phyloP scores from a whole-genome alignment of 1,284 basidiomycete species.

The Austropuccinia psidii region DNA sequence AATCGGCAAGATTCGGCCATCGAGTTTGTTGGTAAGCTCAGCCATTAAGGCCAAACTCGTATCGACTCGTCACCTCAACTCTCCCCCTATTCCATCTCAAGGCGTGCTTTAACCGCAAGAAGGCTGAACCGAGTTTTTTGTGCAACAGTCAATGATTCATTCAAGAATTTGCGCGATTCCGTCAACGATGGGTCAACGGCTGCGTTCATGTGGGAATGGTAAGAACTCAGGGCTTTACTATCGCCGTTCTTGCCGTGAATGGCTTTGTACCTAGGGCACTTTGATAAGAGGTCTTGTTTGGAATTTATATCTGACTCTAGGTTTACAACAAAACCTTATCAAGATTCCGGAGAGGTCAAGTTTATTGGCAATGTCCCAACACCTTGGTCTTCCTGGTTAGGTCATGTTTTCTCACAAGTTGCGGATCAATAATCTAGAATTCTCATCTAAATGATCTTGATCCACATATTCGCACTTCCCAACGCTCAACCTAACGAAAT shows the following conservation, averaged over 20 bases:
- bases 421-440: neutral
- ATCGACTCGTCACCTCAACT: neutral
- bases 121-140: too few species aligned
- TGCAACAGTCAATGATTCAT: constrained; percentile 44
- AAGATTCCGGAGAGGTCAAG: constrained; percentile 40
- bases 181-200: constrained; percentile 65
- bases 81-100: neutral
- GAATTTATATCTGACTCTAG: constrained; percentile 37
- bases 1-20: neutral
- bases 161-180: constrained; percentile 67
- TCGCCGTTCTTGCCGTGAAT: neutral
- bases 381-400: constrained; percentile 91
- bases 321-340: constrained; percentile 90
- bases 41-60: neutral
- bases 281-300: neutral
- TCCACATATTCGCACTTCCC: neutral
- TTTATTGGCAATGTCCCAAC: constrained; percentile 81
- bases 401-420: neutral
- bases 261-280: neutral
- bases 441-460: neutral
- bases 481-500: too few species aligned
- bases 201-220: constrained; percentile 69
- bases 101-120: too few species aligned
- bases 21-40: constrained; percentile 8
- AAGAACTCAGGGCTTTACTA: neutral